Base-by-base conservation (phyloP, 805 yeast species). In the Suhomyces sp. region DNA sequence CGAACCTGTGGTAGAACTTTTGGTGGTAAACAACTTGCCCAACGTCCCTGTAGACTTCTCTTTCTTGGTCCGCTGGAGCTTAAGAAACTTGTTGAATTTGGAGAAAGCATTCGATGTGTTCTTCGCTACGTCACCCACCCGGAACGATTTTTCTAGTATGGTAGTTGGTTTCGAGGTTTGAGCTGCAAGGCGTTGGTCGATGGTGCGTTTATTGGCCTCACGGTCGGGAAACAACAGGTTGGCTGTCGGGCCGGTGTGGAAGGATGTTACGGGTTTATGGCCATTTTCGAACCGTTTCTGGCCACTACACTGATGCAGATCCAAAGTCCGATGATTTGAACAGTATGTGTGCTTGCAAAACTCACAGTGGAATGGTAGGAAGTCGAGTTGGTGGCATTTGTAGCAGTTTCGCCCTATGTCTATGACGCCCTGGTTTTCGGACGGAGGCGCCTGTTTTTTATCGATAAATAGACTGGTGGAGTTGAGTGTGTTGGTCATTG, bases 371-470 rank as follows among this genome's bases (percentile, higher is more conserved):
- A 75, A 83, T 15, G 88, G 88, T 25, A 84, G 66, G 56, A 83
- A 84, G 61, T 84, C 88, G 6, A 82, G 66, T 54, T 70, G 72
- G 44, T 75, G 68, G 61, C 88, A 84, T 15, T 74, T 66, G 24
- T 63, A 58, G 62, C 88, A 84, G 58, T 82, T 81, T 52, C 76
- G 65, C n/a, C 88, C 88, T 5, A 84, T 75, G 46, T 84, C 79
- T 64, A 84, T 67, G 55, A 83, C 64, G 6, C 76, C 73, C 48
- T 66, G 67, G 47, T 65, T 44, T 15, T 64, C 41, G 59, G 62
- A 54, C 47, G 50, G 27, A 58, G 60, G 62, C 37, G 56, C 49
- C 43, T 55, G 51, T 15, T 63, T 47, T 49, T 60, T 55, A 53
- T 59, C 67, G 51, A 66, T 61, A 46, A 67, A 60, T 43, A 61